These are phyloP conservation scores for Elsinoe fawcettii DNA, from an alignment of 2,329 filamentous ascomycete genomes.

Conservation along the genomic window DNA sequence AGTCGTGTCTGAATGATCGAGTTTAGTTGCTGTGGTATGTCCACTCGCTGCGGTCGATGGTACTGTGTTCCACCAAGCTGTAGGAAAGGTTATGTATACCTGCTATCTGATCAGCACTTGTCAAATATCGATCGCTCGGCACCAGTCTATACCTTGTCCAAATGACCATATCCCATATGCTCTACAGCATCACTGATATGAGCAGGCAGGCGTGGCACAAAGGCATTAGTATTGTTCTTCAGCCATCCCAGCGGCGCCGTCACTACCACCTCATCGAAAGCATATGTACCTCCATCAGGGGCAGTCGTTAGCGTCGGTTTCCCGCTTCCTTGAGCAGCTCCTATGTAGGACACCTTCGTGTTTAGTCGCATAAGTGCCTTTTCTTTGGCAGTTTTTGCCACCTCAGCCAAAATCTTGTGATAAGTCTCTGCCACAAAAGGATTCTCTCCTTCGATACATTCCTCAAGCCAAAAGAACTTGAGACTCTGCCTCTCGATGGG, in stretches of 20 bases:
- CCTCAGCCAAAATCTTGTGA: conserved; percentile 49
- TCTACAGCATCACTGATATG: conserved; percentile 40
- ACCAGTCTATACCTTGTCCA: conserved; percentile 21
- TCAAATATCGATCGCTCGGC: too few relatives aligned
- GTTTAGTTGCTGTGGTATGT: conserved; percentile 24
- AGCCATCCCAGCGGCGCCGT: conserved; percentile 49
- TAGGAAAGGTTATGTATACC: conserved; percentile 55
- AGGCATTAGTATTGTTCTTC: conserved; percentile 40
- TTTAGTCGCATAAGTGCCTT: conserved; percentile 48
- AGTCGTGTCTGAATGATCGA: conserved; percentile 16
- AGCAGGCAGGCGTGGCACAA: conserved; percentile 38
- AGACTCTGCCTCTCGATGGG: conserved; percentile 58
- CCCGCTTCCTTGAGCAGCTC: conserved; percentile 41
- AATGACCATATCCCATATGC: conserved; percentile 22
- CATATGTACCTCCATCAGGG: conserved; percentile 24
- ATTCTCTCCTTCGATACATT: conserved; percentile 66
- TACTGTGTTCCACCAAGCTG: conserved; percentile 60
- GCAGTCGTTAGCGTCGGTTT: conserved; percentile 50
- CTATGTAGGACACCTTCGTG: conserved; percentile 43
- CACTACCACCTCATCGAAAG: conserved; percentile 46
- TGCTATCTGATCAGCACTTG: conserved; percentile 20
- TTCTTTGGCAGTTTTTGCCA: conserved; percentile 51
- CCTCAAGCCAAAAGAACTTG: conserved; percentile 71
- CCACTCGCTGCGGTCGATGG: neutral
- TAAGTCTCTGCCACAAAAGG: conserved; percentile 57